phyloP scores from a whole-genome alignment of 2,329 filamentous ascomycete species.

The Beauveria sp. region DNA sequence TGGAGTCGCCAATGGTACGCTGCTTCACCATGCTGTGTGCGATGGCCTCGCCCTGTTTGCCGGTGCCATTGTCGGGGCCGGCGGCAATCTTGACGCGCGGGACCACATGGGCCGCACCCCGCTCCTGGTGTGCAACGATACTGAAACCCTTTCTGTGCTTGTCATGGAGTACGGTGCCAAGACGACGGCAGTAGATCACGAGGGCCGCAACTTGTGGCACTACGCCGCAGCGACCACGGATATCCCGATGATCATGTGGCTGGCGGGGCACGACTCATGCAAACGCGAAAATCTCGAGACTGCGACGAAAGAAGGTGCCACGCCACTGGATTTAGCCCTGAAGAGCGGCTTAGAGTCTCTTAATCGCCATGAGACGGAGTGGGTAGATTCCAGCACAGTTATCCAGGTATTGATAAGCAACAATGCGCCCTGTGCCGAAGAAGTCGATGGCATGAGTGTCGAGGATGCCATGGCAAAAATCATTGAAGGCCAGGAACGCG shows the following conservation, averaged over 20 bases:
- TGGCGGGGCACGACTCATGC: conserved; percentile 23
- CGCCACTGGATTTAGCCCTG: conserved; percentile 26
- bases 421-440: background rate
- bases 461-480: conserved; percentile 1
- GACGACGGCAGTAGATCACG: conserved; percentile 23
- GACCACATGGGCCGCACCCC: conserved; percentile 27
- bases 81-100: conserved; percentile 20
- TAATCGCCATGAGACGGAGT: background rate
- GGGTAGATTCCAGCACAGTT: background rate
- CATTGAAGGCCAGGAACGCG: background rate
- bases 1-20: conserved; percentile 16
- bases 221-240: conserved; percentile 28
- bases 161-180: conserved; percentile 19
- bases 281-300: conserved; percentile 21
- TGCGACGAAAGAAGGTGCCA: conserved; percentile 16
- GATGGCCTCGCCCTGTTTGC: conserved; percentile 20
- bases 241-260: conserved; percentile 20
- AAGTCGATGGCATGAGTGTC: background rate
- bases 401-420: conserved; percentile 1
- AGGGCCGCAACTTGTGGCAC: conserved; percentile 32
- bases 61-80: conserved; percentile 20
- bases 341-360: background rate
- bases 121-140: conserved; percentile 26
- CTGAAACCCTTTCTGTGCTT: conserved; percentile 19
- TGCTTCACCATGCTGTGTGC: conserved; percentile 26